Base-by-base conservation (phyloP, 345 rosid genomes). In the Reutealis trisperma region DNA sequence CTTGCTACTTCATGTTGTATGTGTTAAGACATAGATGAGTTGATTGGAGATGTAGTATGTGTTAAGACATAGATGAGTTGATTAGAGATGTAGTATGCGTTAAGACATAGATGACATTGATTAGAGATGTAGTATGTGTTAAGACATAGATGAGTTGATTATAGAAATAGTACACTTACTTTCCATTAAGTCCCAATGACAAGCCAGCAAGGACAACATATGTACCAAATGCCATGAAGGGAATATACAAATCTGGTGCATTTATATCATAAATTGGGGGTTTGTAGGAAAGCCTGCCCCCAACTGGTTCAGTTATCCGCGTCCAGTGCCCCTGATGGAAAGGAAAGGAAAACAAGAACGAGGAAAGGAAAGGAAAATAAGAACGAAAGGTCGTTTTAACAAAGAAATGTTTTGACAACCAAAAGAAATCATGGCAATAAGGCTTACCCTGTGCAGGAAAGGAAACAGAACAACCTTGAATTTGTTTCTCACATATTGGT, bases 201-300 rank as follows among this genome's bases (percentile, higher is more conserved):
- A 95, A 82, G 78, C 97, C 97, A 82, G 98, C 96, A 78, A 95
- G 97, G 73, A 95, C 88, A 52, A 95, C 91, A 1, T 90, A 96
- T 47, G 93, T 90, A 45, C 93, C 97, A 77, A 93, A 93, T 24
- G 98, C 94, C 99, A 96, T 96, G 83, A 96, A 89, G 22, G 99
- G 98, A 78, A 96, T 91, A 84, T 96, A 93, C 80, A 94, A 86
- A 76, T 93, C 98, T 34, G 98, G 98, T 52, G 98, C 98, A 86
- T 93, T 93, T 34, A 96, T 96, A 77, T 93, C 98, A 81, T 87
- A 90, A n/a, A 93, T 67, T 10, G 96, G 98, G 9, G 98, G 99
- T 66, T 96, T 96, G 83, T 96, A 96, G 42, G 99, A 93, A 70
- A 96, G 97, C 79, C 98, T 89, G 73, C 97, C 99, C 27, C 99